These are phyloP conservation scores for Saccharomyces cerevisiae DNA, from an alignment of 805 yeast genomes.

Conservation along the genomic window DNA sequence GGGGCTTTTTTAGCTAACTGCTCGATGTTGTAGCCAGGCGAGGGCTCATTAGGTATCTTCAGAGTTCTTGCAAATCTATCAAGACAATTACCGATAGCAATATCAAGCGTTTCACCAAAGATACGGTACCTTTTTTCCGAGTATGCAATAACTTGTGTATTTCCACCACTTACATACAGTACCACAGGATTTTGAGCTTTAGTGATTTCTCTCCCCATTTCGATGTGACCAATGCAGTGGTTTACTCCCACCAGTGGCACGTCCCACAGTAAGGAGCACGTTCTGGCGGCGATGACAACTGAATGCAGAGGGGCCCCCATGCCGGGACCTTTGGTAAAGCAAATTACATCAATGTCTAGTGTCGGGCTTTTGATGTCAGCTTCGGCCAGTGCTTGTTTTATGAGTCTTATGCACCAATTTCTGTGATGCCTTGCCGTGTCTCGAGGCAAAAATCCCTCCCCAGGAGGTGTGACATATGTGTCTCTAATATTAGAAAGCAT, in stretches of 20 bases:
- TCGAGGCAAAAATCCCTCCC: constrained; percentile 93
- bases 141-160: constrained; percentile 96
- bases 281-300: constrained; percentile 87
- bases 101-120: constrained; percentile 98
- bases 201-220: constrained; percentile 97
- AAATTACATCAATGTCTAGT: constrained; percentile 65
- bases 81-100: constrained; percentile 94
- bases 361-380: constrained; percentile 39
- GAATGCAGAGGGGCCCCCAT: constrained; percentile 98
- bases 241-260: constrained; percentile 90
- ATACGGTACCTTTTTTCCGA: constrained; percentile 88
- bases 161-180: constrained; percentile 94
- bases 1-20: constrained; percentile 71
- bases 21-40: constrained; percentile 96
- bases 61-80: constrained; percentile 93
- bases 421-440: constrained; percentile 96
- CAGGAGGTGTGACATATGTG: constrained; percentile 93
- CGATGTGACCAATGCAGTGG: constrained; percentile 97
- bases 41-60: constrained; percentile 83
- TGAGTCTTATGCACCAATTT: constrained; percentile 82
- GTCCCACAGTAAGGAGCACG: constrained; percentile 69
- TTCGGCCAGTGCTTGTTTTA: constrained; percentile 56
- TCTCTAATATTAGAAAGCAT: constrained; percentile 88
- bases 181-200: constrained; percentile 98
- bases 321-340: constrained; percentile 98